Conservation (phyloP, 1,284 basidiomycete genomes). For the Meira nashicola region DNA sequence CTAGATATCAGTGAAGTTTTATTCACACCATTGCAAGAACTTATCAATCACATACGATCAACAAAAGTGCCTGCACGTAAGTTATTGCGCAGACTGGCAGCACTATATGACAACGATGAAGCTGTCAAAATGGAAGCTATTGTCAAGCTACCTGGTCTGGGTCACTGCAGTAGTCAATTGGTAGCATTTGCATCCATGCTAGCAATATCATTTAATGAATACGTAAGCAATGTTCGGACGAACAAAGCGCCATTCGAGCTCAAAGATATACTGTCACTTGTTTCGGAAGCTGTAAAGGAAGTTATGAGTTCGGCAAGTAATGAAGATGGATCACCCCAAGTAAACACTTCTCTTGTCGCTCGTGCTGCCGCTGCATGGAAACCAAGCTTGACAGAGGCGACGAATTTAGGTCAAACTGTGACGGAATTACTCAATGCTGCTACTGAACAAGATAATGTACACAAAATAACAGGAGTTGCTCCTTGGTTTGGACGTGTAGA, state of each 20-base stretch:
- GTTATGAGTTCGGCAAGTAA: conserved; percentile 23
- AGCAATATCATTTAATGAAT: conserved; percentile 21
- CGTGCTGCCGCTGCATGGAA: not conserved
- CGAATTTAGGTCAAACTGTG: conserved; percentile 30
- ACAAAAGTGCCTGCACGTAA: conserved; percentile 46
- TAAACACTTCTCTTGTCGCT: not conserved
- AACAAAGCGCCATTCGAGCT: conserved; percentile 28
- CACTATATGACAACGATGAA: conserved; percentile 40
- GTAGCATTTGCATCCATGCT: conserved; percentile 36
- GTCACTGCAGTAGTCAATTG: conserved; percentile 35
- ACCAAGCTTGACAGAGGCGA: conserved; percentile 25
- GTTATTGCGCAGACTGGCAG: conserved; percentile 37
- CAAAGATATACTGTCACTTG: conserved; percentile 19
- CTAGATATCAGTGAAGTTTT: conserved; percentile 29
- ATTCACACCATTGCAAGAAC: conserved; percentile 35
- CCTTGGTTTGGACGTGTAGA: conserved; percentile 85
- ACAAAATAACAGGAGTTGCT: conserved; percentile 31
- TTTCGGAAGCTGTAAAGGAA: conserved; percentile 32
- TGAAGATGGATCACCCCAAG: no score
- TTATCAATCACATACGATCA: conserved; percentile 35
- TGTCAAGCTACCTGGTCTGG: conserved; percentile 34
- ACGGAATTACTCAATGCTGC: conserved; percentile 30
- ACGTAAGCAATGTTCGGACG: conserved; percentile 29
- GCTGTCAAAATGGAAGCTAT: conserved; percentile 40
- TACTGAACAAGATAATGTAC: conserved; percentile 42